Conservation (phyloP, 2,329 filamentous ascomycete species). For the Cladosporium austrohemisphaericum region DNA sequence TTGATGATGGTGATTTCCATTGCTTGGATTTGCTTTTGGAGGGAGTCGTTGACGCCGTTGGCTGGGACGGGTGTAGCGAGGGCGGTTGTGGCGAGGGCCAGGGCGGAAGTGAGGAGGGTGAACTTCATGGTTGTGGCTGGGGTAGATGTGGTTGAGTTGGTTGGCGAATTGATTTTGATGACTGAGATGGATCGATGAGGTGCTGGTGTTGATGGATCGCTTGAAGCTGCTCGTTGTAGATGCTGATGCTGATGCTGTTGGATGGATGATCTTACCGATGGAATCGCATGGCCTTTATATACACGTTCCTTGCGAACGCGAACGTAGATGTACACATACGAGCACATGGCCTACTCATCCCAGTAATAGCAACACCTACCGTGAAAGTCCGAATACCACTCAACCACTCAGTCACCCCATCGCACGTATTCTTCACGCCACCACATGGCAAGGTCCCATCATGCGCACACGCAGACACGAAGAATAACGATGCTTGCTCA, state of each 20-base stretch:
- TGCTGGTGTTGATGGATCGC: background rate
- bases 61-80: background rate
- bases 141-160: background rate
- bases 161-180: background rate
- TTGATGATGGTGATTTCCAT: conserved; percentile 11
- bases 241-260: background rate
- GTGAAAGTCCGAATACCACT: background rate
- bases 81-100: conserved; percentile 1
- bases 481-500: too few species aligned
- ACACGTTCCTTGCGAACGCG: too few species aligned
- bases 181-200: background rate
- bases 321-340: background rate
- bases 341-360: background rate
- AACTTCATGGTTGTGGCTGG: background rate
- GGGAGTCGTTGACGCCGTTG: background rate
- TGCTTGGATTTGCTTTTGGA: conserved; percentile 7
- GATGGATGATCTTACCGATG: background rate
- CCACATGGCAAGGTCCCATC: background rate
- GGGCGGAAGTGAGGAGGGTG: background rate
- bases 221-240: background rate
- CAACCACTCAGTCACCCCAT: background rate
- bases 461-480: too few species aligned
- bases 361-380: too few species aligned
- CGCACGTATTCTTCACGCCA: background rate
- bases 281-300: background rate